Evolutionary conservation across 495 filamentous ascomycete genomes (phyloP), one percentile per base, ranked within the genome.

Genomic region (Baudoinia panamericana): DNA sequence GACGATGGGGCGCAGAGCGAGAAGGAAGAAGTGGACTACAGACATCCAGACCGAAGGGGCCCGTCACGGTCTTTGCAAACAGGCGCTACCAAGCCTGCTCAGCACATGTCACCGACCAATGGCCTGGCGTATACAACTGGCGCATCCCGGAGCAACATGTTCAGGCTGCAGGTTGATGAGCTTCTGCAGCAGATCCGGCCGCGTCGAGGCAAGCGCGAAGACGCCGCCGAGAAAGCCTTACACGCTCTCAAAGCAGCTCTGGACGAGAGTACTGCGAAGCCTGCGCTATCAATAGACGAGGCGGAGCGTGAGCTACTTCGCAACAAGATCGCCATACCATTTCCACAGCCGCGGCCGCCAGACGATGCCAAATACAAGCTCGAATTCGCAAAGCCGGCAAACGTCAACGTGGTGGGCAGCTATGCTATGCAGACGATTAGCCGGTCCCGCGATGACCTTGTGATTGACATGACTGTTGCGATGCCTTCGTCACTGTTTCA

Each of bases 131-230:
- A 37, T 22, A 30, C 23, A 12, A 18, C 36, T 3, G 46, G 38
- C n/a, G 40, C 36, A 1, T 80, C 72, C 60, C 76, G 76, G 48
- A 80, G 73, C 25, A 82, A 71, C 53, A 65, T 84, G 48, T 93
- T 96, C 63, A 80, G 88, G 50, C 64, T 97, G 22, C 82, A 95
- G 61, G 71, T 85, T 17, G 81, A 93, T 42, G 86, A 94, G 51
- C 61, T 97, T 30, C 55, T 95, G 46, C 62, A 67, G 16, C 75
- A 81, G 41, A 67, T 82, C 27, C 69, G 69, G 54, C 68, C 78
- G 19, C 71, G 80, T 45, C 81, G 87, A 56, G 70, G 71, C 15
- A 77, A 73, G 36, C 68, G 72, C 19, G 65, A 85, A 41, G 61
- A 57, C 2, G 68, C 68, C 19, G 67, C 76, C n/a, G 80, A 93